Base-by-base conservation (phyloP, 371 early-diverging fungal species). In the Haplosporangium sp. region DNA sequence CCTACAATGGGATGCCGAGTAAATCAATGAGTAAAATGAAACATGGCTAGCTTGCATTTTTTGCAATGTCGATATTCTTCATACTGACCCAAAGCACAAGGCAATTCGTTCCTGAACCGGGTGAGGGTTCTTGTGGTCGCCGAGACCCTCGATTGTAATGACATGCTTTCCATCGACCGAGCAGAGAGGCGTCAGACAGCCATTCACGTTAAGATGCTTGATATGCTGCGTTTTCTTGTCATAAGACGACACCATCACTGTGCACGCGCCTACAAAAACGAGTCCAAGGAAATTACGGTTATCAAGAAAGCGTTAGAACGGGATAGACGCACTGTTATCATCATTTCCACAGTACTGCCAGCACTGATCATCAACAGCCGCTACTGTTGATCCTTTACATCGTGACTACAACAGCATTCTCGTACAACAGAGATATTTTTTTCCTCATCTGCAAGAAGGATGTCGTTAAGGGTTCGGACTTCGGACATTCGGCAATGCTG, bases 101-200 rank as follows among this genome's bases (percentile, higher is more conserved):
- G 50, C 50, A n/a, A 50, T 50, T 9, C 50, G 50, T 18, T 50
- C 50, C 20, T 50, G 50, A 13, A 50, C 50, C 4, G 50, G 50
- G 20, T 50, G 50, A 9, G 50, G 50, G 50, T 50, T 50, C 50
- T 50, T 50, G 50, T 50, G 50, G 50, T 50, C 50, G 2, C 50
- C 50, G 10, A 50, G 50, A 50, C 50, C 50, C 9, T 50, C 50
- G 8, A 50, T 50, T 9, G 50, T 50, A 9, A 50, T 50, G 50
- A 50, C 50, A 18, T 50, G 50, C 50, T 50, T 50, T 4, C 50
- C 50, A 50, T 50, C 50, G 50, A 50, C 50, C 9, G 50, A 50
- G 50, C 50, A 50, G 20, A 50, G 50, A 9, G 50, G 50, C 50
- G 50, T 50, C 13, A 50, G 8, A 21, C 50, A 50, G 20, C 50